Evolutionary conservation across 305 asterid genomes (phyloP).

Genomic region (Nicotiana rustica): DNA sequence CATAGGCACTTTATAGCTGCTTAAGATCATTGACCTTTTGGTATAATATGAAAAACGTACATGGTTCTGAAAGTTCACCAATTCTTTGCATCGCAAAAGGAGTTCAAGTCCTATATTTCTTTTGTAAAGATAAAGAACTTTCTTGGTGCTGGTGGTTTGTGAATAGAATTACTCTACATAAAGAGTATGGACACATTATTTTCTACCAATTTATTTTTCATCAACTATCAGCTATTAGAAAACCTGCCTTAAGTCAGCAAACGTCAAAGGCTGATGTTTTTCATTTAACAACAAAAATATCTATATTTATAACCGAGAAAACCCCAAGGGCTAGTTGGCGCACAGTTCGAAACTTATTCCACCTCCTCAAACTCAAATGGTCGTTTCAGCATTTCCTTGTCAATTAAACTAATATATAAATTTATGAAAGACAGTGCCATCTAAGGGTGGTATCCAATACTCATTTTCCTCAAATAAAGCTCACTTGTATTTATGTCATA

Average conservation of each 20-base stretch:
- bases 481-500: constrained; percentile 13
- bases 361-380: background rate
- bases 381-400: background rate
- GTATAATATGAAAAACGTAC: background rate
- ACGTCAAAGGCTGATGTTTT: background rate
- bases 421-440: background rate
- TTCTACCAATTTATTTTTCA: background rate
- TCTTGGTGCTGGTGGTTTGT: background rate
- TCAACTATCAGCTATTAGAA: background rate
- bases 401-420: background rate
- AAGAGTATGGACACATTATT: constrained; percentile 6
- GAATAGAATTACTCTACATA: background rate
- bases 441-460: background rate
- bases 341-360: background rate
- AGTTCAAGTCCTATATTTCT: background rate
- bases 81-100: background rate
- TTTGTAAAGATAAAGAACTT: too few relatives aligned
- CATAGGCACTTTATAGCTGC: background rate
- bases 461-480: background rate
- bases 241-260: background rate
- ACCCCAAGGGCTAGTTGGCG: background rate
- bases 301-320: background rate
- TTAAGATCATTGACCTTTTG: background rate
- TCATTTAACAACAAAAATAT: background rate
- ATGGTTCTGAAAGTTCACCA: background rate